Base-by-base conservation (phyloP, 164 flowering plant species). In the Magnolia changhungtana region DNA sequence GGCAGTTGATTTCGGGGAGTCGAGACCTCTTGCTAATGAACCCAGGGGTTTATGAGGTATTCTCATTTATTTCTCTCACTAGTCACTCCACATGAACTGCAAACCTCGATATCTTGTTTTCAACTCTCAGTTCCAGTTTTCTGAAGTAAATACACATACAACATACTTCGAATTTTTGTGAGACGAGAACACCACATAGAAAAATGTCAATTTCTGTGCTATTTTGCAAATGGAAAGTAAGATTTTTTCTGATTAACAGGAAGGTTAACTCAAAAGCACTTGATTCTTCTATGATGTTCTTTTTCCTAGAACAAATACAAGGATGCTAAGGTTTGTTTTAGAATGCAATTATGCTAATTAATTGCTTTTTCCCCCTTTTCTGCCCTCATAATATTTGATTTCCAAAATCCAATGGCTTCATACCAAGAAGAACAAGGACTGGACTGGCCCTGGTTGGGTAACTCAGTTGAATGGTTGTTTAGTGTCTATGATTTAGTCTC, bases 1-100 rank as follows among this genome's bases (percentile, higher is more conserved):
- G 99, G 99, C 99, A 96, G 82, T 86, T 96, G 86, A 90, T 94
- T 51, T 94, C 99, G 68, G 98, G 99, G 77, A 94, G 97, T 79
- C 90, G 98, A 52, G 99, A 96, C 81, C 97, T 96, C 74, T 85
- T 96, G 87, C 84, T 96, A 77, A 87, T 94, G 97, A 96, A 94
- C 76, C 93, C 98, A 65, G 98, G 99, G 27, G 98, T 96, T 69
- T 96, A 96, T 84, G 97, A 94, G 95, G 99, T 96, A 81, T 37
- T 37, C 63, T 55, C 50, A 64, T 59, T 10, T 74, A 4, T 37
- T 5, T 63, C 21, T 21, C 10, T 66, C 49, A n/a, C 59, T 52
- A 14, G 13, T 8, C 13, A 55, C 61, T 11, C 13, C 61, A 13
- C 61, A 55, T 55, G 13, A 11, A 11, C 61, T 55, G 61, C 18